Evolutionary conservation across 108 stramenopile species (phyloP), one percentile per base, ranked within the genome.

Genomic region (Poteriospumella lacustris): DNA sequence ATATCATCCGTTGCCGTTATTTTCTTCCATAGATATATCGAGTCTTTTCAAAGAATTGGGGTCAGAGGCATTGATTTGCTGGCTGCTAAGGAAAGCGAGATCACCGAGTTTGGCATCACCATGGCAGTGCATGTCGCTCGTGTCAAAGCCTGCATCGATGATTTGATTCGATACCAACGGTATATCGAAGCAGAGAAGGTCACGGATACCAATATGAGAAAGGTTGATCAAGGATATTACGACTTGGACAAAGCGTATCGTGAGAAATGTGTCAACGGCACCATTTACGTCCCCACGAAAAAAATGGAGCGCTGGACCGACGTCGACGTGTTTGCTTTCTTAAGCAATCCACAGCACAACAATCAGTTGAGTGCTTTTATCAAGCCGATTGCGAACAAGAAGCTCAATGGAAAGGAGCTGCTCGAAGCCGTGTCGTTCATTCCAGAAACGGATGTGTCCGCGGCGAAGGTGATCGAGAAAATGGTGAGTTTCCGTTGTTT

Each of bases 381-480:
- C 26, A 73, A 73, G 70, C 70, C 70, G 31, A 12, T 73, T 15
- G 70, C 70, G 41, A 12, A 33, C 9, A 73, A 73, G 5, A 44
- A 24, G 42, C 26, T 73, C 38, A 42, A 73, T 73, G 70, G 70
- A 44, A 3, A 5, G 38, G 70, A 42, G 15, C 42, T 73, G 28
- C 12, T 73, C 31, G 47, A 73, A 38, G 3, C 36, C 3, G 15
- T 42, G 5, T n/a, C n/a, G n/a, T n/a, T n/a, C n/a, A n/a, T n/a
- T n/a, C n/a, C n/a, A n/a, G n/a, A n/a, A n/a, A n/a, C n/a, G n/a
- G n/a, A n/a, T n/a, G n/a, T n/a, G n/a, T n/a, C n/a, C n/a, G n/a
- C n/a, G n/a, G n/a, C n/a, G n/a, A n/a, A n/a, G n/a, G n/a, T n/a
- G n/a, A n/a, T n/a, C n/a, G n/a, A n/a, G n/a, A n/a, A n/a, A n/a